Evolutionary conservation across 345 rosid genomes (phyloP).

Genomic region (Eucalyptus sp.): DNA sequence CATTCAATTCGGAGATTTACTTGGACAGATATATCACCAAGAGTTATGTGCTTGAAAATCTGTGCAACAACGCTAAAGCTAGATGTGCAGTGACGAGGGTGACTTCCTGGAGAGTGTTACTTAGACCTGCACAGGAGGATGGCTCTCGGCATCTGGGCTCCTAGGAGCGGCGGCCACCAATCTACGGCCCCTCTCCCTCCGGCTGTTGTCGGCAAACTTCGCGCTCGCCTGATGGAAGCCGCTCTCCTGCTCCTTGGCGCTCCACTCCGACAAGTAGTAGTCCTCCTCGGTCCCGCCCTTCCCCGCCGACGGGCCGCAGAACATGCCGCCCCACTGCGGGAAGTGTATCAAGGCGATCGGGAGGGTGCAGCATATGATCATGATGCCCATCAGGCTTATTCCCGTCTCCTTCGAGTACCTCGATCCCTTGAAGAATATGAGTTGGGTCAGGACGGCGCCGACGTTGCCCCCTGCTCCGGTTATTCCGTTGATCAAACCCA

Average conservation of each 20-base stretch:
- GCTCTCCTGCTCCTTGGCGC: conserved; percentile 27
- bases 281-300: conserved; percentile 51
- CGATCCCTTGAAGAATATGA: conserved; percentile 85
- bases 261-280: conserved; percentile 81
- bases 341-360: conserved; percentile 54
- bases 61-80: not conserved
- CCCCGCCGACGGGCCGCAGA: conserved; percentile 50
- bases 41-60: not conserved
- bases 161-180: not conserved
- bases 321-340: conserved; percentile 98
- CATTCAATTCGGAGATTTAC: not conserved
- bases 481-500: conserved; percentile 84
- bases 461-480: conserved; percentile 89
- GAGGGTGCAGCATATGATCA: conserved; percentile 62
- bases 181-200: conserved; percentile 53
- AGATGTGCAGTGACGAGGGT: not conserved
- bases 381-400: conserved; percentile 68
- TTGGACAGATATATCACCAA: not conserved
- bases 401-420: conserved; percentile 71
- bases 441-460: conserved; percentile 81
- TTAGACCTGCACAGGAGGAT: conserved; percentile 8
- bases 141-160: not conserved
- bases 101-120: not conserved
- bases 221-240: conserved; percentile 46
- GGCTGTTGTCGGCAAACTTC: conserved; percentile 67